A percentile compares a stretch with the other conserved stretches of the same genome.
Evolutionary conservation across 1,284 basidiomycete genomes (phyloP).

Genomic region (Ustilago shanxiensis): DNA sequence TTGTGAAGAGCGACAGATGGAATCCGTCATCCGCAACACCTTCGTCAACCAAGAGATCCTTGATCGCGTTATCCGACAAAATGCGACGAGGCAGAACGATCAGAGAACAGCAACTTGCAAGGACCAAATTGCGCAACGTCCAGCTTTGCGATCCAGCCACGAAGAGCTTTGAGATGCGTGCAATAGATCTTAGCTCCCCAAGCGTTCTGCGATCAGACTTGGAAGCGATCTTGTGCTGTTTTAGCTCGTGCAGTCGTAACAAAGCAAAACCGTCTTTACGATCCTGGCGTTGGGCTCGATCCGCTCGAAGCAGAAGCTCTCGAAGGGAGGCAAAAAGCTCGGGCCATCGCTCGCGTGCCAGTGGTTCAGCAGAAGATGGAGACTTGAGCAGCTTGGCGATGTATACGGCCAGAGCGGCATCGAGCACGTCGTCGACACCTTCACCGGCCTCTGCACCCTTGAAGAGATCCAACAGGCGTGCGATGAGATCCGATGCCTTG

Average conservation of each 20-base stretch:
- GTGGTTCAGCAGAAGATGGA: conserved; percentile 23
- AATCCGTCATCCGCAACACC: conserved; percentile 6
- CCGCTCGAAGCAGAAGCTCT: conserved; percentile 22
- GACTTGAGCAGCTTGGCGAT: conserved; percentile 39
- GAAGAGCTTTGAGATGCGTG: conserved; percentile 44
- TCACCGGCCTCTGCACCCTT: conserved; percentile 38
- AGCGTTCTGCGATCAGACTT: conserved; percentile 30
- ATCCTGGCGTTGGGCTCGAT: conserved; percentile 3
- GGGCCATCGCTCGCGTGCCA: conserved; percentile 32
- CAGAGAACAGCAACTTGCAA: conserved; percentile 36
- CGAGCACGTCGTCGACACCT: conserved; percentile 45
- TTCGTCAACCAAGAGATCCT: conserved; percentile 17
- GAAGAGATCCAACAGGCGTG: conserved; percentile 40
- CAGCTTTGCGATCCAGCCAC: conserved; percentile 22
- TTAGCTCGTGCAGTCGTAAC: conserved; percentile 37
- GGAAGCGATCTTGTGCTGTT: conserved; percentile 32
- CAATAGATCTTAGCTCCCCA: conserved; percentile 38
- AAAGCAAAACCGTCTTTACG: conserved; percentile 44
- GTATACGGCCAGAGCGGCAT: conserved; percentile 40
- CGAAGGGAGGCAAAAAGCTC: conserved; percentile 25
- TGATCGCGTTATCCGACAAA: conserved; percentile 23
- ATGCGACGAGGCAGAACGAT: conserved; percentile 41
- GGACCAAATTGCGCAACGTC: conserved; percentile 44
- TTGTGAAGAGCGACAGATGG: conserved; percentile 17
- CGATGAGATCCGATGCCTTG: conserved; percentile 49